Conservation (phyloP, 352 stramenopile species). For the Pilasporangium apinafurcum region DNA sequence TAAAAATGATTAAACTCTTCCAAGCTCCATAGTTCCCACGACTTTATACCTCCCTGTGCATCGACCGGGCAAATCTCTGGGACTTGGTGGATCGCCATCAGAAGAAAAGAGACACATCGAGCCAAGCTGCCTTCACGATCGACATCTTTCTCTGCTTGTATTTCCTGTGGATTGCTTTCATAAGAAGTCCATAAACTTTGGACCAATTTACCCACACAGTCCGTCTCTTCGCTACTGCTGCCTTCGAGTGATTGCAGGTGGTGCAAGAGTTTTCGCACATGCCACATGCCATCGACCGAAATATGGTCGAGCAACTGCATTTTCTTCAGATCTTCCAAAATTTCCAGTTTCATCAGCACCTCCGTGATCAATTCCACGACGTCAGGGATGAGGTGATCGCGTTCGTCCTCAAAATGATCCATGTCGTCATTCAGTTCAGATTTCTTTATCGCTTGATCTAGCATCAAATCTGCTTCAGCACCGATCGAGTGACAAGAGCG, state of each 20-base stretch:
- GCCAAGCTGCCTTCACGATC: conserved; percentile 32
- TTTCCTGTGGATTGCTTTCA: conserved; percentile 11
- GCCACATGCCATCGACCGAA: conserved; percentile 71
- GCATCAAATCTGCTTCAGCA: too few species aligned
- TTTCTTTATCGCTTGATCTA: conserved; percentile 52
- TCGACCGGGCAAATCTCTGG: conserved; percentile 29
- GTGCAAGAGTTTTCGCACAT: conserved; percentile 48
- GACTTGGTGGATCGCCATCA: conserved; percentile 33
- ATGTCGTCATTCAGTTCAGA: conserved; percentile 6
- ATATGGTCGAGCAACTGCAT: conserved; percentile 81
- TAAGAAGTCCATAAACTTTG: too few species aligned
- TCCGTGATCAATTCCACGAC: conserved; percentile 72
- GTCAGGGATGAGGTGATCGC: conserved; percentile 47
- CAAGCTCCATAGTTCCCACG: conserved; percentile 35
- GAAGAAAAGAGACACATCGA: conserved; percentile 42
- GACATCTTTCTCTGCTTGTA: conserved; percentile 21
- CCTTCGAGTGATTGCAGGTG: conserved; percentile 15
- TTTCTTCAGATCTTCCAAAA: conserved; percentile 77
- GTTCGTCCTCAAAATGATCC: conserved; percentile 19
- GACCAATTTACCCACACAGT: conserved; percentile 4
- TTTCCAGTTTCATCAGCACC: conserved; percentile 59
- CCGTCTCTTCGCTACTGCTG: conserved; percentile 1
- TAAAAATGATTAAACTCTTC: conserved; percentile 44
- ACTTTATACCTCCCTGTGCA: conserved; percentile 11
- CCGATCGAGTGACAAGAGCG: conserved; percentile 73